Percentiles rank a stretch among this genome's conserved stretches.
phyloP scores from a whole-genome alignment of 2,329 filamentous ascomycete genomes.

The Dactylellina leptospora region DNA sequence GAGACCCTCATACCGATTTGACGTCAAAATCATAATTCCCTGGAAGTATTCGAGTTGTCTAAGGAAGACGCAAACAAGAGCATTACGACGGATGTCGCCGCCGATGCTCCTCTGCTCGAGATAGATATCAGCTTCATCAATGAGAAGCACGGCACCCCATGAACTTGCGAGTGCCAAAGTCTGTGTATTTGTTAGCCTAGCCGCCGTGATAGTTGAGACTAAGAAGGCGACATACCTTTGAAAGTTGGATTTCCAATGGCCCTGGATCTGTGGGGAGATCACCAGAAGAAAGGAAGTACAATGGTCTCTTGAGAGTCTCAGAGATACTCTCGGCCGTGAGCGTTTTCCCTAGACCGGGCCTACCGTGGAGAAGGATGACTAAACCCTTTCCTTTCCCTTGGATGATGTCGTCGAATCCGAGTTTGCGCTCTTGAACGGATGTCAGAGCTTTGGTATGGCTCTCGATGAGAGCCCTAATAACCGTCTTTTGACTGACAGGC shows the following conservation, averaged over 20 bases:
- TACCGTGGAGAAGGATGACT: conserved; percentile 67
- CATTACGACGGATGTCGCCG: conserved; percentile 80
- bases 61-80: conserved; percentile 83
- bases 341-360: conserved; percentile 88
- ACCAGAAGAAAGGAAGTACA: conserved; percentile 84
- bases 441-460: conserved; percentile 50
- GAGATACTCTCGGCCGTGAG: conserved; percentile 87
- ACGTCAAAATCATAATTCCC: conserved; percentile 88
- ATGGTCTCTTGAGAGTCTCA: conserved; percentile 79
- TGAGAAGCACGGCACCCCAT: conserved; percentile 83
- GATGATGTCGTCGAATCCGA: conserved; percentile 75
- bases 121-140: conserved; percentile 87
- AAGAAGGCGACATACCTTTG: conserved; percentile 70
- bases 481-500: conserved; percentile 67
- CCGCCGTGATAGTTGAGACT: conserved; percentile 65
- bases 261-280: conserved; percentile 76
- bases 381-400: conserved; percentile 87
- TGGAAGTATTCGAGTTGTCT: conserved; percentile 90
- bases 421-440: conserved; percentile 5
- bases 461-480: conserved; percentile 57
- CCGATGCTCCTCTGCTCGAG: conserved; percentile 83
- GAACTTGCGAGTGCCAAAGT: conserved; percentile 85
- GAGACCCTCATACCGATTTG: conserved; percentile 70
- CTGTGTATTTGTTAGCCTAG: conserved; percentile 64
- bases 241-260: neutral